Evolutionary conservation across 805 yeast species (phyloP), one percentile per base, ranked within the genome.

Genomic region (Brettanomyces sp.): DNA sequence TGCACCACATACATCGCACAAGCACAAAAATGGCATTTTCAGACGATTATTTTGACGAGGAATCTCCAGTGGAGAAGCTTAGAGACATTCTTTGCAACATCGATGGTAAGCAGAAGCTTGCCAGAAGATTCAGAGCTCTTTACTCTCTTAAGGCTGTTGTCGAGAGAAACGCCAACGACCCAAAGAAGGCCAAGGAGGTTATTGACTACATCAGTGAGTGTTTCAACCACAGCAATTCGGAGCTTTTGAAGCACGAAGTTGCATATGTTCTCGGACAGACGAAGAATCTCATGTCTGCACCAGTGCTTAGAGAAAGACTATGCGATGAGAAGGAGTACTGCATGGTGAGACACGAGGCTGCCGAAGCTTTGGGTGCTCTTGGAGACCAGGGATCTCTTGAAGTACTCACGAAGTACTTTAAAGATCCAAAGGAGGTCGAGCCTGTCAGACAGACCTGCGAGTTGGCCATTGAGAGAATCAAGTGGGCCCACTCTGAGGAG

Each of bases 321-420:
- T 66, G 68, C 42, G 80, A 82, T 62, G 58, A 62, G 23, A 53
- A 70, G 13, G 98, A 91, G 69, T 93, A 85, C 61, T 73, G 85
- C 49, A 93, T 93, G 98, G 99, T 93, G 35, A 84, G 99, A 65
- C 99, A 93, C 65, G 99, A 93, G 66, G 99, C 99, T 14, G 99
- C 99, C 6, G 99, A 93, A 67, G 99, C 98, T 39, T 73, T 93
- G 46, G 99, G 99, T 50, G 99, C 99, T 39, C 72, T 93, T 44
- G 95, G 95, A 42, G 95, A 89, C 64, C 64, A 67, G 37, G 82
- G 77, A 5, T 84, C 95, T 12, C 64, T 93, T 46, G 76, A 70
- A 1, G 62, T 89, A 42, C 75, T 93, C 55, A 67, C 76, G 50
- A 68, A 80, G 45, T 88, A 82, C 64, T 72, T 66, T 55, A 75